Evolutionary conservation across 1,139 yeast species (phyloP).

Genomic region (Protomyces lactucae-debilis): DNA sequence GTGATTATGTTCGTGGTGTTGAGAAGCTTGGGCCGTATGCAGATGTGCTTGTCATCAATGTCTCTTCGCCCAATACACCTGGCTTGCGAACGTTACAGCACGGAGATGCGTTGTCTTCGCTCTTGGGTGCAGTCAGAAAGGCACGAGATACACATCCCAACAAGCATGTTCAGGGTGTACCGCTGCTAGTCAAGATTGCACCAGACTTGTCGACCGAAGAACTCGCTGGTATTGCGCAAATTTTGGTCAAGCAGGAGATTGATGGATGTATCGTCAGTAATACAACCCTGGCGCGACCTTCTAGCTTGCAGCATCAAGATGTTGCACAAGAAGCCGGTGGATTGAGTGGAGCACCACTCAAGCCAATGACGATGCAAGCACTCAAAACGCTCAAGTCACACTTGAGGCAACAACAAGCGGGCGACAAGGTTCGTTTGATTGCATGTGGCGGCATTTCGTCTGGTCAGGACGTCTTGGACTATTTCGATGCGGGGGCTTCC

Average conservation of each 20-base stretch:
- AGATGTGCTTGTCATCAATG: constrained; percentile 82
- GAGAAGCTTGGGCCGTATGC: constrained; percentile 74
- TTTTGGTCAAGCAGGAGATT: constrained; percentile 69
- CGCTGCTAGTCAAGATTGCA: constrained; percentile 83
- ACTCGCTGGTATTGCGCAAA: constrained; percentile 72
- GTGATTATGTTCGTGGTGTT: constrained; percentile 82
- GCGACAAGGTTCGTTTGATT: constrained; percentile 49
- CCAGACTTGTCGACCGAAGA: constrained; percentile 86
- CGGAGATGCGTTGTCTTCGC: constrained; percentile 63
- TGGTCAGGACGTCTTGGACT: constrained; percentile 85
- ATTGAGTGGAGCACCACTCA: constrained; percentile 84
- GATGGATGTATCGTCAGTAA: constrained; percentile 92
- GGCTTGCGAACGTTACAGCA: constrained; percentile 83
- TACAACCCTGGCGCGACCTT: constrained; percentile 71
- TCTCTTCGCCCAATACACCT: constrained; percentile 96
- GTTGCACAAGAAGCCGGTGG: constrained; percentile 65
- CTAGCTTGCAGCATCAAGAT: constrained; percentile 42
- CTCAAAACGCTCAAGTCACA: constrained; percentile 62
- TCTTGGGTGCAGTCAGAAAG: constrained; percentile 51
- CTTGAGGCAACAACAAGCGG: constrained; percentile 37
- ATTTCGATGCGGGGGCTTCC: constrained; percentile 89
- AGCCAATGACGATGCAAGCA: constrained; percentile 70
- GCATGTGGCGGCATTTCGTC: constrained; percentile 92
- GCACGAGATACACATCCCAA: constrained; percentile 39
- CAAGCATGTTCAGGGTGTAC: constrained; percentile 40